These are phyloP conservation scores for Fusarium gaditjirri DNA, from an alignment of 2,329 filamentous ascomycete genomes.

Conservation along the genomic window DNA sequence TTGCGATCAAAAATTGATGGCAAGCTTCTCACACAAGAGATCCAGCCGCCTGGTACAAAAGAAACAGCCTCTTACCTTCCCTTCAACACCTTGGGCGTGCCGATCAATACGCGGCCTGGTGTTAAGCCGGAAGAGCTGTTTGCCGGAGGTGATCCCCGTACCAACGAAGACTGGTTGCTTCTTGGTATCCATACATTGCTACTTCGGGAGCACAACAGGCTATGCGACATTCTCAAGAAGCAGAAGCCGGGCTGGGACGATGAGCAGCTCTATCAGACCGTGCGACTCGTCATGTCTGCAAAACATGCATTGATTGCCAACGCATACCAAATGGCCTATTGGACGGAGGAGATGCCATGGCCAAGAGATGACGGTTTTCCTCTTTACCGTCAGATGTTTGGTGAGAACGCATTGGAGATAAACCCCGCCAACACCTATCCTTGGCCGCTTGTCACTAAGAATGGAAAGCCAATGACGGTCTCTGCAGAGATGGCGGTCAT, in stretches of 20 bases:
- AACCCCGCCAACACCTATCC: background rate
- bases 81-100: background rate
- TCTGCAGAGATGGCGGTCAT: background rate
- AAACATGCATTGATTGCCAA: background rate
- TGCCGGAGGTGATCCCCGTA: background rate
- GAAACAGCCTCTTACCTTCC: background rate
- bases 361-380: background rate
- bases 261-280: background rate
- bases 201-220: background rate
- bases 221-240: background rate
- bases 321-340: background rate
- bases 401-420: background rate
- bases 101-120: background rate
- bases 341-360: background rate
- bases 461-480: background rate
- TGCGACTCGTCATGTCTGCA: background rate
- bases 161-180: background rate
- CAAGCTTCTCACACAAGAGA: background rate
- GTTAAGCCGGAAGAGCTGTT: rapidly evolving
- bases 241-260: background rate
- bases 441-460: background rate
- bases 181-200: background rate
- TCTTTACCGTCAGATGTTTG: background rate
- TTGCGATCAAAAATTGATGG: background rate
- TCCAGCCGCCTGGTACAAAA: background rate